Evolutionary conservation across 2,329 filamentous ascomycete species (phyloP).

Genomic region (Ophiostoma tasmaniense): DNA sequence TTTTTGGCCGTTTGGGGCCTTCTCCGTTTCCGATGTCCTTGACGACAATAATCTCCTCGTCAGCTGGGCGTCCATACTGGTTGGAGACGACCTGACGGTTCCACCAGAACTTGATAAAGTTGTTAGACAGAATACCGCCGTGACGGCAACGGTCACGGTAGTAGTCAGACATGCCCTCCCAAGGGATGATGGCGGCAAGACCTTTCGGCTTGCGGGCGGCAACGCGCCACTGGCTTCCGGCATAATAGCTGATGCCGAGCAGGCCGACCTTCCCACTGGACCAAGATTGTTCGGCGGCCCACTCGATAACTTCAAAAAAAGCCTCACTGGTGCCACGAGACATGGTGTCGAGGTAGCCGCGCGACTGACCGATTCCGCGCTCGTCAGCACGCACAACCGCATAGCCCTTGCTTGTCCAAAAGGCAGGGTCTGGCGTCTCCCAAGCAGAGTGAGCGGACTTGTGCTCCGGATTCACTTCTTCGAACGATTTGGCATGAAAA

Average conservation of each 20-base stretch:
- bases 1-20: not conserved
- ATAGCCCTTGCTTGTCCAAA: constrained; percentile 48
- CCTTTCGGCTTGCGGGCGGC: constrained; percentile 40
- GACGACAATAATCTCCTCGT: constrained; percentile 13
- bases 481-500: constrained; percentile 34
- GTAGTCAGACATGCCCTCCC: constrained; percentile 47
- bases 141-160: constrained; percentile 52
- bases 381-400: constrained; percentile 47
- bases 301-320: constrained; percentile 43
- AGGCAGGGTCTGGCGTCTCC: constrained; percentile 51
- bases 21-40: not conserved
- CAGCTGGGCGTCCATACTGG: constrained; percentile 51
- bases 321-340: constrained; percentile 38
- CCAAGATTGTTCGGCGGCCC: constrained; percentile 40
- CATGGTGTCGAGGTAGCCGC: constrained; percentile 42
- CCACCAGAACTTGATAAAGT: constrained; percentile 58
- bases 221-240: constrained; percentile 40
- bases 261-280: constrained; percentile 41
- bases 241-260: constrained; percentile 41
- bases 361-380: constrained; percentile 39
- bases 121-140: constrained; percentile 51
- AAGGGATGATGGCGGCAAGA: constrained; percentile 40
- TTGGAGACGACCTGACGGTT: constrained; percentile 57
- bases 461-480: constrained; percentile 46
- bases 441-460: constrained; percentile 46